Evolutionary conservation across 768 basidiomycete genomes (phyloP).

Genomic region (Russula griseocarnosa): DNA sequence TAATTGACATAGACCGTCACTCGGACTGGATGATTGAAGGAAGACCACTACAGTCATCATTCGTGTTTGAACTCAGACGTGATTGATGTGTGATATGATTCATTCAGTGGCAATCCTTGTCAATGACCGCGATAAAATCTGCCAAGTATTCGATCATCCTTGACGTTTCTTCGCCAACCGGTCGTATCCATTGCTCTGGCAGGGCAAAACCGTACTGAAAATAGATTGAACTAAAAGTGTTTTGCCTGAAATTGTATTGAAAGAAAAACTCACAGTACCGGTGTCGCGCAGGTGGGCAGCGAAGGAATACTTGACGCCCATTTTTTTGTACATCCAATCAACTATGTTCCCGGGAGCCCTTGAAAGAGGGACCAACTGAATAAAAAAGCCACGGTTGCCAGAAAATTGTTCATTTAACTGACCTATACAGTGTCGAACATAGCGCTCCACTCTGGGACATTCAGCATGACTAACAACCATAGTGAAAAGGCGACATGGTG

Average conservation of each 20-base stretch:
- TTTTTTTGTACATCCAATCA: conserved; percentile 59
- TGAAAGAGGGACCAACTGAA: conserved; percentile 27
- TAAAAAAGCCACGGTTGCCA: background rate
- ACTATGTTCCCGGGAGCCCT: conserved; percentile 61
- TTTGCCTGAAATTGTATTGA: background rate
- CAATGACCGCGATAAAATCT: conserved; percentile 51
- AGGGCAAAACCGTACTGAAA: conserved; percentile 74
- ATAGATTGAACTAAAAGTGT: conserved; percentile 1
- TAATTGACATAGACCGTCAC: background rate
- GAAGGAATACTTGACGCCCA: conserved; percentile 58
- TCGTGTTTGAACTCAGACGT: background rate
- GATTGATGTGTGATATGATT: background rate
- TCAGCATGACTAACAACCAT: background rate
- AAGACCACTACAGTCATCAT: background rate
- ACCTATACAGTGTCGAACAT: conserved; percentile 45
- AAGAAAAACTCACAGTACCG: conserved; percentile 50
- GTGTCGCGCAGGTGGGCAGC: conserved; percentile 65
- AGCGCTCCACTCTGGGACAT: conserved; percentile 42
- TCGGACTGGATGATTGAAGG: background rate
- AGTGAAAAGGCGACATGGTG: background rate
- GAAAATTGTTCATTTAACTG: conserved; percentile 30
- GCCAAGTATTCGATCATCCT: conserved; percentile 64
- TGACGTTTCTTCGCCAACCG: conserved; percentile 73
- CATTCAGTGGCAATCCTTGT: conserved; percentile 31
- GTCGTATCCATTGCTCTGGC: conserved; percentile 66